Evolutionary conservation across 352 stramenopile species (phyloP), one percentile per base, ranked within the genome.

Genomic region (Globisporangium canariense): DNA sequence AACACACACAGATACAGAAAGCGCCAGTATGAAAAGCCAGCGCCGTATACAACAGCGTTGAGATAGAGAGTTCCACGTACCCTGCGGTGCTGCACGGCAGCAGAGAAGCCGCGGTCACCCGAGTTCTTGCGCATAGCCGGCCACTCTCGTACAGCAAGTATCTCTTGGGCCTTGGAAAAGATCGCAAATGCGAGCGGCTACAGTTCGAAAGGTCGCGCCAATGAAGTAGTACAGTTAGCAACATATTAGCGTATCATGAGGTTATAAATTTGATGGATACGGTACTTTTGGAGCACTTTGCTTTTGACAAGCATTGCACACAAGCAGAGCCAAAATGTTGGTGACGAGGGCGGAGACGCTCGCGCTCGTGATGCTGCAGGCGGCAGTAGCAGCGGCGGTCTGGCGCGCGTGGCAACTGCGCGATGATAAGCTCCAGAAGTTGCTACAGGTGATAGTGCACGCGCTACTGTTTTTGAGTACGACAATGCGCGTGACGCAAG

Each of bases 71-170:
- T n/a, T 10, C 1, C 2, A 38, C 60, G 11, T 58, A 83, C 81
- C 50, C 76, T 86, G 68, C 80, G 80, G 52, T 91, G 78, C 62
- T 90, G 80, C 53, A 74, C 58, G 20, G 76, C 82, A 14, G 79
- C 74, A 56, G 77, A 86, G 64, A 85, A 68, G 7, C 59, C 52
- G 45, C 77, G 73, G 22, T 74, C 65, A 14, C 72, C 68, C 30
- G 71, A 72, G 61, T 69, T 70, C 65, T 79, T 83, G 40, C 28
- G 65, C 75, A 83, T 83, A 22, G 7, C 60, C 32, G 28, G 7
- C 60, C 32, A 9, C 32, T 36, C 32, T 36, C 32, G 32, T 36
- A 36, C 32, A 36, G 32, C 32, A 28, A 28, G 25, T 28, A 28
- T 28, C 32, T 36, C 2, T 36, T 36, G 4, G 51, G 18, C 16